Evolutionary conservation across 2,329 filamentous ascomycete genomes (phyloP).

Genomic region (Colletotrichum coccodes): DNA sequence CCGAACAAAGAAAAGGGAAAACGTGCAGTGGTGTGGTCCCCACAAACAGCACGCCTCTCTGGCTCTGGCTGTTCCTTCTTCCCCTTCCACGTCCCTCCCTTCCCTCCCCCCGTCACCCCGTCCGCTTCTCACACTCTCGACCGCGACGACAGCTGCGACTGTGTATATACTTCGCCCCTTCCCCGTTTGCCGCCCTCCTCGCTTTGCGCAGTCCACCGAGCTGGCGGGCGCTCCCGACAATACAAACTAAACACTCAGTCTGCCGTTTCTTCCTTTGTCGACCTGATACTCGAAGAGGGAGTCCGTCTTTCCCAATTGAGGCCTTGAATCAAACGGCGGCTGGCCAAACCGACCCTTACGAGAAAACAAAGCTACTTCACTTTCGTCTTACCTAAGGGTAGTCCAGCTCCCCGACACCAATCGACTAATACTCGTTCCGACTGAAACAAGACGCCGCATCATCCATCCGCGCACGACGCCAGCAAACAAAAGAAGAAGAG

Average conservation of each 20-base stretch:
- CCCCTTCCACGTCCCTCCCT: not conserved
- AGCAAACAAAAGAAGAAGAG: not conserved
- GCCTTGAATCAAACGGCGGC: constrained; percentile 4
- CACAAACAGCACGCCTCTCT: constrained; percentile 2
- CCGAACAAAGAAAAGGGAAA: constrained; percentile 33
- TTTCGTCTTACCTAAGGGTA: not conserved
- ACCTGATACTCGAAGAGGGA: not conserved
- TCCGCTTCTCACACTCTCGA: not conserved
- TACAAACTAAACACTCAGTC: constrained; percentile 17
- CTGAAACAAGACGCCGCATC: constrained; percentile 21
- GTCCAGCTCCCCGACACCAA: constrained; percentile 9
- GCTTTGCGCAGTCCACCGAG: constrained; percentile 19
- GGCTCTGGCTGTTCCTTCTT: not conserved
- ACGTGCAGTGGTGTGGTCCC: constrained; percentile 15
- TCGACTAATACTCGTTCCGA: constrained; percentile 25
- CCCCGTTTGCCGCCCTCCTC: constrained; percentile 19
- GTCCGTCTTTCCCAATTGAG: constrained; percentile 9
- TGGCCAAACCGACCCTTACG: not conserved
- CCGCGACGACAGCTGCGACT: not conserved
- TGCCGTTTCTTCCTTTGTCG: constrained; percentile 14
- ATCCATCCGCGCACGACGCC: constrained; percentile 15
- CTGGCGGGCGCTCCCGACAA: constrained; percentile 32
- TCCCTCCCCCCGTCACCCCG: not conserved
- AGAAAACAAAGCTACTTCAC: not conserved
- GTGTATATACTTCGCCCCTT: constrained; percentile 30